Percentiles rank a stretch among this genome's conserved stretches.
Conservation (phyloP, 371 early-diverging fungal species). For the Blastocladiella emersonii region DNA sequence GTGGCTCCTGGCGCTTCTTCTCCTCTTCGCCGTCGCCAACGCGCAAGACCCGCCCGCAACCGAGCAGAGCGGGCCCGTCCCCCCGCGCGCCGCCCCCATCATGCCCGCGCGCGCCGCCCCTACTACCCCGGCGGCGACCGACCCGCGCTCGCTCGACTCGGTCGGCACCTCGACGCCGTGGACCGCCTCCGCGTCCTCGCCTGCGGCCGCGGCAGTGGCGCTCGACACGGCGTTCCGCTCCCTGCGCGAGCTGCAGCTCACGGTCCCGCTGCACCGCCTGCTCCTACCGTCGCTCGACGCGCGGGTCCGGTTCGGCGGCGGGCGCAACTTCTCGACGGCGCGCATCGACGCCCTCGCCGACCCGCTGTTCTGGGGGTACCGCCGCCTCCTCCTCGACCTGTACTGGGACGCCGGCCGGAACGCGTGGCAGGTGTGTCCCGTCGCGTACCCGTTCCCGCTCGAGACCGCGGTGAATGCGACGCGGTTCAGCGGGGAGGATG, state of each 20-base stretch:
- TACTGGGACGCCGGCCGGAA: neutral
- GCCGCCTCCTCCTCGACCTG: neutral
- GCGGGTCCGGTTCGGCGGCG: neutral
- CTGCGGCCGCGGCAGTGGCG: neutral
- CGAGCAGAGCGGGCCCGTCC: no score
- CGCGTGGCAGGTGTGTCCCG: conserved; percentile 2
- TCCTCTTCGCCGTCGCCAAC: no score
- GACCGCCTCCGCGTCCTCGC: no score
- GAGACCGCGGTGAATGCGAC: neutral
- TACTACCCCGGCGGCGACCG: no score
- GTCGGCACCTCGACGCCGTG: no score
- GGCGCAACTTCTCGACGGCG: neutral
- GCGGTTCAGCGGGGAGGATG: neutral
- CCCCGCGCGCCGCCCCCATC: no score
- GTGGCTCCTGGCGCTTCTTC: no score
- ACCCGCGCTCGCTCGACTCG: no score
- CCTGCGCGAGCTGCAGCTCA: neutral
- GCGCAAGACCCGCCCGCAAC: no score
- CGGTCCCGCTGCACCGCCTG: neutral
- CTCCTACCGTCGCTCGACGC: neutral
- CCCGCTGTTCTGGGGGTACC: neutral
- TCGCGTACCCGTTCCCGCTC: neutral
- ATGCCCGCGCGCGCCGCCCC: no score
- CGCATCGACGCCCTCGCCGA: neutral
- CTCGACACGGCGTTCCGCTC: neutral